Evolutionary conservation across 345 rosid genomes (phyloP), one percentile per base, ranked within the genome.

Genomic region (Aethionema arabicum): DNA sequence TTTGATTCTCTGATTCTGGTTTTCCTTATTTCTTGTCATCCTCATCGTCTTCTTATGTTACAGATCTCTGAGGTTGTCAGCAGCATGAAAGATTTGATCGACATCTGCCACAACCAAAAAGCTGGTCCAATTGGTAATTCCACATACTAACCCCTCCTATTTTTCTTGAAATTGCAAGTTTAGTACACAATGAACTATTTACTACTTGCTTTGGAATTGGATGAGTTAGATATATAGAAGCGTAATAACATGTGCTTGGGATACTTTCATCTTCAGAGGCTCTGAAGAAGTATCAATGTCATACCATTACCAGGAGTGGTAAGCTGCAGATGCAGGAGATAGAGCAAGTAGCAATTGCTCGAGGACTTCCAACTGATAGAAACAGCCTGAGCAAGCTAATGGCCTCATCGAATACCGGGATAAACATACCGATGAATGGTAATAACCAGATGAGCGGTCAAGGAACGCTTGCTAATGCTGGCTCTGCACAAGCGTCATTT

Each of bases 321-420:
- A 90, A 90, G 73, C 63, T 79, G 63, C 91, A 90, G 73, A 73
- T 87, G 83, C 96, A 86, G 77, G 95, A 89, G 69, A 82, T 83
- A 78, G 96, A 93, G 76, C 99, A 87, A 76, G 76, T 80, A 35
- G 84, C 88, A 11, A 79, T 63, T 51, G 79, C 70, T 62, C 96
- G 87, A 74, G 91, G 97, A 41, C 80, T 87, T 67, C 88, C 91
- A 43, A 73, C 91, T 64, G 99, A 93, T 45, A 58, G 86, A 72
- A 90, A 72, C 76, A 77, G 88, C 44, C 85, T 93, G 54, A 93
- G 83, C 75, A 90, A 90, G 80, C 77, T 89, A 46, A 83, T 85
- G 85, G 80, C 88, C 11, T 61, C 82, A 50, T 85, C 86, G 56
- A 71, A 64, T 57, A 78, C 95, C 0, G 82, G 87, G 48, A 61